Evolutionary conservation across 108 stramenopile species (phyloP).

Genomic region (Discostella pseudostelligera): DNA sequence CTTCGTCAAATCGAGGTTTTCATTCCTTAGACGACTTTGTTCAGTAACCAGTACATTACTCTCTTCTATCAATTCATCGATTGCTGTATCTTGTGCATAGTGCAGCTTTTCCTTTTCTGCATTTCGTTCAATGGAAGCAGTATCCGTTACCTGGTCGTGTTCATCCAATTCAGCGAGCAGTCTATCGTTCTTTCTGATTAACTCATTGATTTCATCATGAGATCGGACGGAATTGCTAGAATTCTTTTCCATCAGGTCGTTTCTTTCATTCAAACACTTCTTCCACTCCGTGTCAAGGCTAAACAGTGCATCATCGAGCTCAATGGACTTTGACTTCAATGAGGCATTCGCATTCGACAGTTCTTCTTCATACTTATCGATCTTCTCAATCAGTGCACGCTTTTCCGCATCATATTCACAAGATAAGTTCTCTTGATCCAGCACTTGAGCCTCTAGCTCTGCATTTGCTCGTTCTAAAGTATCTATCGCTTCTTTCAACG

Average conservation of each 20-base stretch:
- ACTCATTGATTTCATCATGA: background rate
- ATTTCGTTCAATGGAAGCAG: background rate
- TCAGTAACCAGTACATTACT: background rate
- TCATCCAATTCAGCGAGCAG: background rate
- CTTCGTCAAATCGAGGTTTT: background rate
- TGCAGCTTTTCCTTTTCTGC: background rate
- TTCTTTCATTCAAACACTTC: conserved; percentile 9
- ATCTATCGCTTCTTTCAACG: conserved; percentile 23
- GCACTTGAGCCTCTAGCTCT: conserved; percentile 9
- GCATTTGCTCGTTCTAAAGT: conserved; percentile 8
- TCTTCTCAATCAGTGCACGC: conserved; percentile 10
- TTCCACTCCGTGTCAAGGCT: conserved; percentile 17
- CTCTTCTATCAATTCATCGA: conserved; percentile 4
- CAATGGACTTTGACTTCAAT: conserved; percentile 28
- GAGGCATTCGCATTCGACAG: conserved; percentile 3
- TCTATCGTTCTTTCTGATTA: background rate
- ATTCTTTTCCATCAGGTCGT: background rate
- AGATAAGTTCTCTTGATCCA: background rate
- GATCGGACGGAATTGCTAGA: background rate
- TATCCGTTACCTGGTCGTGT: no score
- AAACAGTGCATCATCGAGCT: conserved; percentile 14
- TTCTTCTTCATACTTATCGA: conserved; percentile 11
- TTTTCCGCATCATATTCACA: conserved; percentile 23
- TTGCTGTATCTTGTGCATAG: background rate
- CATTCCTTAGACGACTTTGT: background rate